Evolutionary conservation across 169 alveolate genomes (phyloP), one percentile per base, ranked within the genome.

Genomic region (Plasmodium gonderi): DNA sequence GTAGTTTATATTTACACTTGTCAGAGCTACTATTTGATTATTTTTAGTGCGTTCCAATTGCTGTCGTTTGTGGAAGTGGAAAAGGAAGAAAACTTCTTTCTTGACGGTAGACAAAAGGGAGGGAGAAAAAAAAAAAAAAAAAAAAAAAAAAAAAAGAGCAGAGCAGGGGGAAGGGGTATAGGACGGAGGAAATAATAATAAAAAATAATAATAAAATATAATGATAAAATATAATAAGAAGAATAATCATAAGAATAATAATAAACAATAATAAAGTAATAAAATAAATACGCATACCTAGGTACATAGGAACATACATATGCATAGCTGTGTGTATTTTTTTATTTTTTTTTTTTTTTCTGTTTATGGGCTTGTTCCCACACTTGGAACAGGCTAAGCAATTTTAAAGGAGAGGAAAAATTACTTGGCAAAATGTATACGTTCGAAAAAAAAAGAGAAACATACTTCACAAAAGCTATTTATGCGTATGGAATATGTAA

Each of bases 401-500:
- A 3, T 5, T 60, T 60, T 20, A 60, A 60, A 51, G 68, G 68
- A 9, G 38, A 36, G 72, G 33, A 17, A 60, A 23, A n/a, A n/a
- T 36, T 60, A n/a, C n/a, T 60, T 17, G 72, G 17, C 60, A 80
- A 65, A 49, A 83, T 83, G 92, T 83, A 51, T 38, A 33, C 79
- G 4, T 54, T 60, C 14, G 89, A 87, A 76, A 77, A 87, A 44
- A 77, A 75, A 31, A 78, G 51, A 45, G 93, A 87, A 29, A 64
- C 74, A 8, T 87, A 87, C 40, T 64, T 87, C 45, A 65, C 93
- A 4, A 87, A 87, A 64, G 93, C 93, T 14, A 51, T 87, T 17
- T 87, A 87, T 77, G 93, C 93, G 3, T 87, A 87, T 17, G 93
- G 93, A 26, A 87, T 87, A 87, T 68, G 68, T 67, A 75, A 47